Evolutionary conservation across 2,329 filamentous ascomycete species (phyloP), one percentile per base, ranked within the genome.

Genomic region (Xylaria sp.): DNA sequence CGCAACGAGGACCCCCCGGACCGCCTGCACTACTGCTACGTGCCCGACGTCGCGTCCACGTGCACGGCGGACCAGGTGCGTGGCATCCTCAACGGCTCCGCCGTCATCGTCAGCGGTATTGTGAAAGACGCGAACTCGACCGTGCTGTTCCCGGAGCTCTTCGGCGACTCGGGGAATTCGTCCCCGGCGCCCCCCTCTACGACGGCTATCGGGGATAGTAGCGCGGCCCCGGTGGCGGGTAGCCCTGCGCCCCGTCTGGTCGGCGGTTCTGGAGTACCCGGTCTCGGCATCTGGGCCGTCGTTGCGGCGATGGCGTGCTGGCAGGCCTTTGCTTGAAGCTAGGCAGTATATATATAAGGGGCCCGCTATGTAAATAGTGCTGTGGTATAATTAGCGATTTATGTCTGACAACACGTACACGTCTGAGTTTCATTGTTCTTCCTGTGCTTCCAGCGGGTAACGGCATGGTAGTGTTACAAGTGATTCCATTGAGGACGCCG

Each of bases 1-100:
- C 78, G 75, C 7, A 80, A 81, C 56, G 71, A 73, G 16, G 66
- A 75, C 40, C 80, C 76, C 16, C 65, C 68, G 57, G 75, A 76
- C 51, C 78, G 74, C 22, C 71, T 73, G 8, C 73, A 79, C 17
- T 83, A 78, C 7, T 90, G 87, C 72, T 87, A 82, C 71, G 63
- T 87, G 7, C 76, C 84, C 29, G 74, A 76, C 38, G 74, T 81
- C n/a, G 68, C 68, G 4, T 48, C 50, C 4, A 84, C 81, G 0
- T 90, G 87, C 67, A 78, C 76, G 0, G 66, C 75, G 0, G 78
- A 65, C 21, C 68, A 74, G 57, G 68, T 75, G 19, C 69, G 75
- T 42, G 60, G 56, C 1, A 66, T 76, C 7, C 56, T 75, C 21
- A 66, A 76, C 21, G 68, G 71, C 34, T 71, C 72, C 22, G 70